Base-by-base conservation (phyloP, 768 basidiomycete species). In the Mycena leptocephala region DNA sequence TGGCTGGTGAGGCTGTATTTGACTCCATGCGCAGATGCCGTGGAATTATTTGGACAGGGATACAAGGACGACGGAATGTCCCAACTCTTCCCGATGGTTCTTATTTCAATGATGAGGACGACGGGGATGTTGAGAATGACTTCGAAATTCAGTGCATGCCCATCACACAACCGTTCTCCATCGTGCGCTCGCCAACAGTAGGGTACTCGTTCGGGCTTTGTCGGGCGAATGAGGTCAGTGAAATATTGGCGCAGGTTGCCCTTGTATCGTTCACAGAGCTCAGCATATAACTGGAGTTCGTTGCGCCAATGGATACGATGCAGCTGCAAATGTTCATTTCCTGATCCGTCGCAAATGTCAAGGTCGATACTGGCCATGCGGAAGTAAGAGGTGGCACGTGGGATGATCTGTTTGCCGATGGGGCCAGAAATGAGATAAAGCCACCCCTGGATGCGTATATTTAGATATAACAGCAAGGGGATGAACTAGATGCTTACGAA, bases 161-260 rank as follows among this genome's bases (percentile, higher is more conserved):
- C 43, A 20, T 46, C 43, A 20, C 43, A 46, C 6, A 46, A 20
- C 18, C 6, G 1, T 2, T 18, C 43, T 3, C 43, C 43, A 20
- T 46, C 43, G 1, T 20, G 43, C 16, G 43, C 18, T 6, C 20
- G 39, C 58, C 56, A 70, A 20, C 69, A 70, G 2, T 3, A 22
- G 13, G 41, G 28, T 6, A 33, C 18, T 5, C 58, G 58, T 8
- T 32, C 43, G 2, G 55, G 9, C 35, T 59, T 33, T 9, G 7
- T n/a, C 6, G 51, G 32, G 8, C 72, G 72, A 22, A 73, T 33
- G 7, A 48, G 20, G 24, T 65, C 72, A 8, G 43, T 41, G 28
- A 73, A 73, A 63, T 64, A 73, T 59, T 66, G 66, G 0, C 62
- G 71, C 33, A 72, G 13, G 63, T 72, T 22, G 10, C 62, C 71